Base-by-base conservation (phyloP, 306 rosid species). In the Quercus gilva region DNA sequence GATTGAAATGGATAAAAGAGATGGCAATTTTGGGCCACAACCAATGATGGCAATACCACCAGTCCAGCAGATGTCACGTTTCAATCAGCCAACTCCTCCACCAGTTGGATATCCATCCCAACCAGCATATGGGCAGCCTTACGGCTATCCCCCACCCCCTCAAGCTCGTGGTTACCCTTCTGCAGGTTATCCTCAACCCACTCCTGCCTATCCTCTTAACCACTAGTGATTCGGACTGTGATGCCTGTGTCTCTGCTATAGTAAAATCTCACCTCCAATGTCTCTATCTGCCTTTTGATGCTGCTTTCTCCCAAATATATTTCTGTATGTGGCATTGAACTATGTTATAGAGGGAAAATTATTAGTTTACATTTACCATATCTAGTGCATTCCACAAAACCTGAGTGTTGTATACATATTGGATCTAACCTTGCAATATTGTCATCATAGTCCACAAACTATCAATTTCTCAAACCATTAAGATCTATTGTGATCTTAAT, bases 1-100 rank as follows among this genome's bases (percentile, higher is more conserved):
- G 90, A 11, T 94, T 21, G 97, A 92, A 88, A 91, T 94, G 97
- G 98, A 94, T 88, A 94, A 92, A 84, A 91, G 98, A 35, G 97
- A 94, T 60, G 94, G 94, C 52, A 63, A 75, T 85, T 87, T 94
- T 72, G 97, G 97, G 75, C 90, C 92, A 31, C 89, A 80, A 74
- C 89, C 91, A 26, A 80, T 43, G 31, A 90, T 91, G 97, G 80
- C 87, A 63, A 80, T 85, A 41, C 98, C 98, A 29, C 82, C 86
- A 35, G 18, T 59, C 56, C 97, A 92, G 86, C 88, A 91, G 55
- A 94, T 94, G 97, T 92, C 97, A 19, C 94, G 98, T 81, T 57
- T 94, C 45, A 97, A 94, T 83, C 97, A 94, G 79, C 71, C 67
- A 11, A 58, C 87, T 73, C 97, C 98, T 82, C 97, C 97, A 64